Evolutionary conservation across 148 eudicot genomes (phyloP).

Genomic region (Vaccinium myrtillus): DNA sequence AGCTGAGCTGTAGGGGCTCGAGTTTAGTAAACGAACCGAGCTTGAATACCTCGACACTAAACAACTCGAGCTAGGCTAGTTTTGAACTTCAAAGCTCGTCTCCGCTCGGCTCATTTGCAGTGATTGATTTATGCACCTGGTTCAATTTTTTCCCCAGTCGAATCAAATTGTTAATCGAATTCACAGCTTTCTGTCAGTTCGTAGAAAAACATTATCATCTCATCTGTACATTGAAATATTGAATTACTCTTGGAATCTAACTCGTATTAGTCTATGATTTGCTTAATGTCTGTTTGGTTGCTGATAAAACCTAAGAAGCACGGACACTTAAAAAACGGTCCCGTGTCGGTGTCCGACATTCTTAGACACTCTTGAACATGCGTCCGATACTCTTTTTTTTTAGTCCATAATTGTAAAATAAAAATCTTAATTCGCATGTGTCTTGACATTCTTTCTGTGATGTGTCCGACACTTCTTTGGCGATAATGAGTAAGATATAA

Average conservation of each 20-base stretch:
- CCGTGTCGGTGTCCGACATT: not conserved
- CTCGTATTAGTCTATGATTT: not conserved
- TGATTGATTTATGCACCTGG: not conserved
- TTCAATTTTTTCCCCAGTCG: not conserved
- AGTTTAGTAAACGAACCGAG: too few relatives aligned
- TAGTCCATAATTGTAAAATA: not conserved
- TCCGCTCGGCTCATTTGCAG: too few relatives aligned
- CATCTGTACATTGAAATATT: not conserved
- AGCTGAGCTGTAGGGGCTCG: too few relatives aligned
- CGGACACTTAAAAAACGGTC: not conserved
- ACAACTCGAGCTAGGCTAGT: too few relatives aligned
- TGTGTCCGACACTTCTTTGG: not conserved
- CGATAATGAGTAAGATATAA: not conserved
- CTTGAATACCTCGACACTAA: too few relatives aligned
- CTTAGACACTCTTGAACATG: not conserved
- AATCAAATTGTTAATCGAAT: not conserved
- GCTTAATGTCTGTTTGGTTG: not conserved
- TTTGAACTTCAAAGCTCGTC: too few relatives aligned
- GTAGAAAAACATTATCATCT: not conserved
- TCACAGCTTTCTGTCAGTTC: not conserved
- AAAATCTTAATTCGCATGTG: not conserved
- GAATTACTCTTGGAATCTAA: not conserved
- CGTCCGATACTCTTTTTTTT: not conserved
- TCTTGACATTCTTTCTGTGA: not conserved
- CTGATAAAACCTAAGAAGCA: not conserved